Conservation (phyloP, 2,329 filamentous ascomycete species). For the Daldinia sp. region DNA sequence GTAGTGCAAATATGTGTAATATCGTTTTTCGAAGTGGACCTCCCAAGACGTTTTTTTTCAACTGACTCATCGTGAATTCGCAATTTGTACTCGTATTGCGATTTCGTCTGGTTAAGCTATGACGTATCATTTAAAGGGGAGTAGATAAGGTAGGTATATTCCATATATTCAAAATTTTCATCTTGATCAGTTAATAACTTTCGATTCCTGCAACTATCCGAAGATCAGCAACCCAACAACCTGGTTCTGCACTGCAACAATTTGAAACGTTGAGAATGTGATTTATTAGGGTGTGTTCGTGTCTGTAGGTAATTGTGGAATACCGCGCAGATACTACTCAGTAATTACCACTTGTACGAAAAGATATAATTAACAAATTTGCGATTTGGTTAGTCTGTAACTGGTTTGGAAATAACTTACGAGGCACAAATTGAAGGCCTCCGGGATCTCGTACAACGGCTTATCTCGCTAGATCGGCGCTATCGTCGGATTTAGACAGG, state of each 20-base stretch:
- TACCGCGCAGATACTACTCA: not conserved
- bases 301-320: not conserved
- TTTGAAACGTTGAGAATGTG: conserved; percentile 3
- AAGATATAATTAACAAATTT: conserved; percentile 2
- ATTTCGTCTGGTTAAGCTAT: not conserved
- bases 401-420: conserved; percentile 12
- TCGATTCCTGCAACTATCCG: conserved; percentile 11
- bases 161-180: too few relatives aligned
- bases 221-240: conserved; percentile 19
- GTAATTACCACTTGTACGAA: not conserved
- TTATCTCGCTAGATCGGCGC: conserved; percentile 36
- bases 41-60: conserved; percentile 1
- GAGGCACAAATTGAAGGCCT: conserved; percentile 3
- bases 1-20: too few relatives aligned
- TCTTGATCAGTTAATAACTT: not conserved
- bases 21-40: conserved; percentile 16
- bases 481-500: conserved; percentile 24
- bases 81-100: conserved; percentile 11
- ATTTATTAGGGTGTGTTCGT: conserved; percentile 4
- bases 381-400: conserved; percentile 1
- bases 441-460: conserved; percentile 13
- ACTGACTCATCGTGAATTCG: conserved; percentile 19
- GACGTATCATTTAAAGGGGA: conserved; percentile 8
- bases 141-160: too few relatives aligned
- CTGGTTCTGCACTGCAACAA: conserved; percentile 7